These are phyloP conservation scores for Paramecium biaurelia DNA, from an alignment of 73 alveolate genomes.

Conservation along the genomic window DNA sequence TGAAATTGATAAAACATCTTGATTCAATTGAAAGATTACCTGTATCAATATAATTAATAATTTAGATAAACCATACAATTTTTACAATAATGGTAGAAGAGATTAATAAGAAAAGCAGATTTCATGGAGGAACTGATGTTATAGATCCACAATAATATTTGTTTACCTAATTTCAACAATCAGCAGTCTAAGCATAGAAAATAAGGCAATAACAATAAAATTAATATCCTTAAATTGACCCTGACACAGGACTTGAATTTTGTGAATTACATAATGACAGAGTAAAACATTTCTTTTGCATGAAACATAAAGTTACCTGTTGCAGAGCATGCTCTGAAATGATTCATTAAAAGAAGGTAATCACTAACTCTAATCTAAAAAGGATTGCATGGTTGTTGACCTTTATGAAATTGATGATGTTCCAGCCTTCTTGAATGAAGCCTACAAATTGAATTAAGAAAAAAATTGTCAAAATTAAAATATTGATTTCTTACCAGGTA, in stretches of 20 bases:
- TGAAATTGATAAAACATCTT: constrained; percentile 86
- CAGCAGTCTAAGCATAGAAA: constrained; percentile 29
- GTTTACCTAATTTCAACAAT: constrained; percentile 35
- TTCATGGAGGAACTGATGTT: constrained; percentile 38
- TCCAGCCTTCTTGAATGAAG: constrained; percentile 7
- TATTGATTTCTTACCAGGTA: not conserved
- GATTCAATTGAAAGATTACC: constrained; percentile 96
- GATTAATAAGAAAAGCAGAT: constrained; percentile 47
- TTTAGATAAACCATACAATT: constrained; percentile 58
- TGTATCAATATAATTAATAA: not conserved
- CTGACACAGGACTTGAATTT: constrained; percentile 65
- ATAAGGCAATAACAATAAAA: not conserved
- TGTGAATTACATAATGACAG: constrained; percentile 90
- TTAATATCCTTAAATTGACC: constrained; percentile 48
- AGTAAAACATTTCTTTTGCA: constrained; percentile 94
- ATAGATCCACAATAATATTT: constrained; percentile 39
- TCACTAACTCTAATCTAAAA: not conserved
- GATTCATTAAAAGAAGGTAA: constrained; percentile 84
- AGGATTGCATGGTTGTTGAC: constrained; percentile 38
- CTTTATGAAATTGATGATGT: constrained; percentile 43
- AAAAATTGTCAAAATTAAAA: not conserved
- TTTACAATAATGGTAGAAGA: constrained; percentile 59
- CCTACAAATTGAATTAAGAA: constrained; percentile 18
- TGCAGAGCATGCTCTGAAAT: constrained; percentile 91
- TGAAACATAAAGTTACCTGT: constrained; percentile 88